phyloP scores from a whole-genome alignment of 352 stramenopile species.

The Globisporangium spinosum region DNA sequence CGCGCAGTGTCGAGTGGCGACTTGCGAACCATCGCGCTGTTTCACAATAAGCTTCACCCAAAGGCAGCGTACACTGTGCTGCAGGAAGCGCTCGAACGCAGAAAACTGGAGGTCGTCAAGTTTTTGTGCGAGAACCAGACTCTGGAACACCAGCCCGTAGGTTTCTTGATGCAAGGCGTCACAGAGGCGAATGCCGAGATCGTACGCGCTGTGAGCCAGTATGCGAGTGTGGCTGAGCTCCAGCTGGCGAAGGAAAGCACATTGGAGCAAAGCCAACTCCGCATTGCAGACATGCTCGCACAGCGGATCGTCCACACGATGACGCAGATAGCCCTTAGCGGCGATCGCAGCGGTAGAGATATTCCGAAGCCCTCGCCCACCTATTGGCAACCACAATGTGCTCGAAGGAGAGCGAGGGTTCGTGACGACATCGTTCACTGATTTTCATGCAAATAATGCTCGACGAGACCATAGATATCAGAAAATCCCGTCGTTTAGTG shows the following conservation, averaged over 20 bases:
- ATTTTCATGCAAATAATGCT: no score
- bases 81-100: background rate
- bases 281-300: background rate
- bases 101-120: background rate
- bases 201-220: background rate
- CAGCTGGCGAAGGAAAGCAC: background rate
- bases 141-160: background rate
- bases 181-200: background rate
- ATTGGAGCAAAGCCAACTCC: background rate
- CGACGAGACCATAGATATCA: background rate
- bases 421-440: no score
- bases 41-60: background rate
- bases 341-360: background rate
- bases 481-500: background rate
- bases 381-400: background rate
- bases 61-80: background rate
- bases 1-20: background rate
- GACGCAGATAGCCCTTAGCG: background rate
- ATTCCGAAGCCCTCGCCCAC: background rate
- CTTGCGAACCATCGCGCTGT: background rate
- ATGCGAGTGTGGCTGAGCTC: background rate
- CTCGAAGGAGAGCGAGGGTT: background rate
- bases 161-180: background rate
- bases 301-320: background rate
- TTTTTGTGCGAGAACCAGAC: background rate